Evolutionary conservation across 1,139 yeast species (phyloP).

Genomic region (Magnusiomyces ingens): DNA sequence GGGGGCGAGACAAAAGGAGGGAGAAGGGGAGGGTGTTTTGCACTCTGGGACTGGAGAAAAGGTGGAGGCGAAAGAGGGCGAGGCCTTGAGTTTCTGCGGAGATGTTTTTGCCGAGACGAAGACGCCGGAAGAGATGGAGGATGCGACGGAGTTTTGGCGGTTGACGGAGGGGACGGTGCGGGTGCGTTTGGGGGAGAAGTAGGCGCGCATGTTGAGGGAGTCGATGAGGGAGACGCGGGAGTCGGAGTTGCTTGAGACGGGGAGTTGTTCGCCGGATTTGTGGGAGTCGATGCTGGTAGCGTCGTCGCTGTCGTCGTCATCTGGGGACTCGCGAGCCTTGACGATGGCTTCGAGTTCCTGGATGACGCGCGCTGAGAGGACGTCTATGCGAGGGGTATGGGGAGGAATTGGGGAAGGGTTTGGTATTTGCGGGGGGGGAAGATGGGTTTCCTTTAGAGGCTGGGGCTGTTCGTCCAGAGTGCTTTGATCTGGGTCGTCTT

Average conservation of each 20-base stretch:
- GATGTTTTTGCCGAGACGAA: too few relatives aligned
- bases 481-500: too few relatives aligned
- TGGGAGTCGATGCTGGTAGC: not conserved
- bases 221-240: conserved; percentile 12
- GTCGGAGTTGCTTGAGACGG: not conserved
- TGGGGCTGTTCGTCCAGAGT: too few relatives aligned
- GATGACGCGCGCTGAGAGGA: conserved; percentile 70
- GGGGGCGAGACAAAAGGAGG: not conserved
- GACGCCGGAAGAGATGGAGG: too few relatives aligned
- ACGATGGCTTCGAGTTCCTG: conserved; percentile 52
- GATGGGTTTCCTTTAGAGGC: too few relatives aligned
- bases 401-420: not conserved
- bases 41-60: not conserved
- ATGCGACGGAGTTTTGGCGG: conserved; percentile 1
- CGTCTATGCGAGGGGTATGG: conserved; percentile 50
- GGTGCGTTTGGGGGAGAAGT: not conserved
- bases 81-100: too few relatives aligned
- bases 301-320: not conserved
- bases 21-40: not conserved
- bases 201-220: conserved; percentile 10
- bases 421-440: too few relatives aligned
- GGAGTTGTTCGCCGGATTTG: not conserved
- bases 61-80: too few relatives aligned
- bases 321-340: not conserved
- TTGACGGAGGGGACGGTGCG: not conserved